Conservation (phyloP, 768 basidiomycete species). For the Hericium alpestre region DNA sequence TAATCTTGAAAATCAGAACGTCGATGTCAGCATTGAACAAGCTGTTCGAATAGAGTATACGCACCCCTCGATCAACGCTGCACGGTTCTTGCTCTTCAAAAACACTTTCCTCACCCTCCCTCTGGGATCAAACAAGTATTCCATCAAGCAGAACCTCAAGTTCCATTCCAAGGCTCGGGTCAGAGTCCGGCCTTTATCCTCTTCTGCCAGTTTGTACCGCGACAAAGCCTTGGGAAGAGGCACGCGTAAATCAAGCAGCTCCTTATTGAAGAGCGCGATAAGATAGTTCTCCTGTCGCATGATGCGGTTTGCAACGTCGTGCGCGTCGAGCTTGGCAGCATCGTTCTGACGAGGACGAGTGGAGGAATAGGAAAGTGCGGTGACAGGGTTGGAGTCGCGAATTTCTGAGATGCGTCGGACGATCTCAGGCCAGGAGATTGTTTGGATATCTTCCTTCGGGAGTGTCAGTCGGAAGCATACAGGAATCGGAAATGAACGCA, state of each 20-base stretch:
- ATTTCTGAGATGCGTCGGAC: constrained; percentile 85
- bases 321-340: constrained; percentile 87
- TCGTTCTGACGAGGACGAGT: constrained; percentile 48
- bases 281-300: constrained; percentile 98
- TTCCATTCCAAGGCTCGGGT: constrained; percentile 97
- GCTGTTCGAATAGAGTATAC: not conserved
- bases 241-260: constrained; percentile 78
- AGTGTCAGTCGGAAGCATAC: not conserved
- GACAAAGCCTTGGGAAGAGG: constrained; percentile 60
- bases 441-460: constrained; percentile 86
- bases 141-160: constrained; percentile 88
- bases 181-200: constrained; percentile 66
- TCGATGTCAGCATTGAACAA: not conserved
- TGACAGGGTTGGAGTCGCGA: constrained; percentile 86
- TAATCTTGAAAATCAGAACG: constrained; percentile 36
- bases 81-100: constrained; percentile 72
- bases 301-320: constrained; percentile 96
- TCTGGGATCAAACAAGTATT: constrained; percentile 84
- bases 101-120: constrained; percentile 89
- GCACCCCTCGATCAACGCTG: constrained; percentile 74
- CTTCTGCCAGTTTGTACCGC: constrained; percentile 22
- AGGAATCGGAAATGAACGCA: constrained; percentile 26
- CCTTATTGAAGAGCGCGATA: constrained; percentile 96
- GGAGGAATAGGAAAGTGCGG: constrained; percentile 64
- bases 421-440: constrained; percentile 92